Percentiles rank a stretch among this genome's conserved stretches.
phyloP scores from a whole-genome alignment of 768 basidiomycete species.

The Suillus placidus region DNA sequence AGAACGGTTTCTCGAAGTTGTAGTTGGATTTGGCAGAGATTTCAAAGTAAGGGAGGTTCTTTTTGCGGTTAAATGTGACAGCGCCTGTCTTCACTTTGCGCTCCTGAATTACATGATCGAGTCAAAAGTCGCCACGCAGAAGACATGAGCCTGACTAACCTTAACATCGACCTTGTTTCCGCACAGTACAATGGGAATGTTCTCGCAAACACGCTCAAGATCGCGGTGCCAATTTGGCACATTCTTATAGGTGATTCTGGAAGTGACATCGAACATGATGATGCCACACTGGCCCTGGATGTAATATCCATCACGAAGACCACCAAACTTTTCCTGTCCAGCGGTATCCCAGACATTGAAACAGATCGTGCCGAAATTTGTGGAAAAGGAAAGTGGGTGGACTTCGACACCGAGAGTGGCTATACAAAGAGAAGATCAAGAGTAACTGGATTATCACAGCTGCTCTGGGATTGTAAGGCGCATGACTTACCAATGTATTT shows the following conservation, averaged over 20 bases:
- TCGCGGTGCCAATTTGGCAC: conserved; percentile 99
- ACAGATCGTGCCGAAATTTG: conserved; percentile 98
- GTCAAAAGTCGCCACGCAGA: conserved; percentile 9
- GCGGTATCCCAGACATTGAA: conserved; percentile 99
- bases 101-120: conserved; percentile 58
- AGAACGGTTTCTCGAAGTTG: conserved; percentile 99
- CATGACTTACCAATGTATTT: conserved; percentile 89
- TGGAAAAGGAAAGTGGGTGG: conserved; percentile 92
- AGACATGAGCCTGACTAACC: conserved; percentile 48
- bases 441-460: conserved; percentile 15
- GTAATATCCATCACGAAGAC: conserved; percentile 95
- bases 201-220: conserved; percentile 99
- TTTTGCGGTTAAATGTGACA: conserved; percentile 99
- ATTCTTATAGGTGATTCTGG: conserved; percentile 99
- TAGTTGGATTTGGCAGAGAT: conserved; percentile 99
- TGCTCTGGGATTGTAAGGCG: conserved; percentile 16
- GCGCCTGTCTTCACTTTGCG: conserved; percentile 99
- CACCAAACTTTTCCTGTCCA: conserved; percentile 99
- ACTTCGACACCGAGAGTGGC: conserved; percentile 99
- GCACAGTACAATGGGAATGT: conserved; percentile 98
- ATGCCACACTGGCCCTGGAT: conserved; percentile 99
- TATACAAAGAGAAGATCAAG: conserved; percentile 37
- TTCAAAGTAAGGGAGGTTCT: conserved; percentile 99
- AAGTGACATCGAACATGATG: conserved; percentile 99
- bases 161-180: conserved; percentile 99